These are phyloP conservation scores for Penicillium arizonense DNA, from an alignment of 495 filamentous ascomycete species.

Conservation along the genomic window DNA sequence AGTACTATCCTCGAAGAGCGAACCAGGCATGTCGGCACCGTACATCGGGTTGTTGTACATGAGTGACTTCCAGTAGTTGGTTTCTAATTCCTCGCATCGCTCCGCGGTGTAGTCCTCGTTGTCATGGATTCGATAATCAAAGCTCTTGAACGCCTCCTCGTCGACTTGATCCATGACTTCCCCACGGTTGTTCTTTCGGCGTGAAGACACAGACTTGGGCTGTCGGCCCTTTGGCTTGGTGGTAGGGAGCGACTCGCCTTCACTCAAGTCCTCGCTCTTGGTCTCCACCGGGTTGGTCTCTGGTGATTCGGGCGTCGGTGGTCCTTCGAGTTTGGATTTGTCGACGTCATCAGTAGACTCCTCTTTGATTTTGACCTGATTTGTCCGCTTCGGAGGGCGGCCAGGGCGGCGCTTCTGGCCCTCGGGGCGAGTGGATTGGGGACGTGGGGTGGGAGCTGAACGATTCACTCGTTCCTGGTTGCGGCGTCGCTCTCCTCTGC, in stretches of 20 bases:
- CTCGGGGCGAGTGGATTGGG: conserved; percentile 32
- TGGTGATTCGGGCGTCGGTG: conserved; percentile 54
- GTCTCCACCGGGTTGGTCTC: conserved; percentile 45
- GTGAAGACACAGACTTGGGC: conserved; percentile 60
- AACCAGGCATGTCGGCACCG: conserved; percentile 94
- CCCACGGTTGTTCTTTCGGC: conserved; percentile 77
- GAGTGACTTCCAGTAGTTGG: conserved; percentile 91
- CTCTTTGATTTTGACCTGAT: conserved; percentile 45
- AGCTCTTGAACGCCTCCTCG: conserved; percentile 81
- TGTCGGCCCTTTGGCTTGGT: conserved; percentile 52
- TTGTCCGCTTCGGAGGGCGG: conserved; percentile 42
- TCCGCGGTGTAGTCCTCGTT: conserved; percentile 83
- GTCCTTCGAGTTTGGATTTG: conserved; percentile 41
- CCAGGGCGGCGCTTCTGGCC: conserved; percentile 48
- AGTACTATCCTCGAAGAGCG: conserved; percentile 87
- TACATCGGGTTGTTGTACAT: conserved; percentile 94
- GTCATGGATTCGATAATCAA: conserved; percentile 82
- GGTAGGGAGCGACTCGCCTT: conserved; percentile 48
- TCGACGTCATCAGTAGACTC: conserved; percentile 45
- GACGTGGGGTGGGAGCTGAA: conserved; percentile 31
- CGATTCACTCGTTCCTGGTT: conserved; percentile 62
- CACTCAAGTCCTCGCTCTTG: conserved; percentile 49
- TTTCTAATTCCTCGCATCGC: conserved; percentile 89
- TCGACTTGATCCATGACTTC: conserved; percentile 71
- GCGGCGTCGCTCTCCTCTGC: conserved; percentile 81